These are phyloP conservation scores for Colletotrichum chlorophyti DNA, from an alignment of 2,329 filamentous ascomycete species.

Conservation along the genomic window DNA sequence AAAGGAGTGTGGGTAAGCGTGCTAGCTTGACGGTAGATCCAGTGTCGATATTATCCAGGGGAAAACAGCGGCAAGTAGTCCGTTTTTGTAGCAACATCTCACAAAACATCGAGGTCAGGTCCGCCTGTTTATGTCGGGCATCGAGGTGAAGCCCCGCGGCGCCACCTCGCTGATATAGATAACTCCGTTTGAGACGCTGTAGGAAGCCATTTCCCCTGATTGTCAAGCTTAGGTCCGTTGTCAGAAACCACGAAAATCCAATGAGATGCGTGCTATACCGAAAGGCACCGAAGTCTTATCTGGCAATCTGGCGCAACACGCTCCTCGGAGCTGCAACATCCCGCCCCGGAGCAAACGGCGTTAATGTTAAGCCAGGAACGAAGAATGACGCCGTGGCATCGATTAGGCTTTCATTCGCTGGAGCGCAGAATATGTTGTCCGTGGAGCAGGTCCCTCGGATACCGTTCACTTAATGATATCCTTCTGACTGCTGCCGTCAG, in stretches of 20 bases:
- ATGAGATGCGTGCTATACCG: slow-evolving; percentile 1
- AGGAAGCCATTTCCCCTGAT: slow-evolving; percentile 6
- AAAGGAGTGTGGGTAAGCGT: background rate
- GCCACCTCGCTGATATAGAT: slow-evolving; percentile 16
- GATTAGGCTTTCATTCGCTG: background rate
- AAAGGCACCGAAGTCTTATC: slow-evolving; percentile 16
- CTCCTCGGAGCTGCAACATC: slow-evolving; percentile 10
- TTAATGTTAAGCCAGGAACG: background rate
- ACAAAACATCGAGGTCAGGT: background rate
- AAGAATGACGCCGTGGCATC: background rate
- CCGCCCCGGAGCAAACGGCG: slow-evolving; percentile 18
- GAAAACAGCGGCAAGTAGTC: too few species aligned
- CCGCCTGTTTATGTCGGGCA: background rate
- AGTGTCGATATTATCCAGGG: background rate
- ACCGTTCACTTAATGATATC: background rate
- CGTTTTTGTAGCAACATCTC: slow-evolving; percentile 18
- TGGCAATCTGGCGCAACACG: slow-evolving; percentile 1
- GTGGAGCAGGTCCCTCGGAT: background rate
- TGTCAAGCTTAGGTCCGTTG: background rate
- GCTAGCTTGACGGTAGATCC: background rate
- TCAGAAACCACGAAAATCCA: background rate
- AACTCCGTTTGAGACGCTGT: slow-evolving; percentile 8
- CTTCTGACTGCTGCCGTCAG: slow-evolving; percentile 7
- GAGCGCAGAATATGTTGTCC: background rate
- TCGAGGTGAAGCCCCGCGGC: background rate